Conservation (phyloP, 257 asterid species). For the Haberlea rhodopensis region DNA sequence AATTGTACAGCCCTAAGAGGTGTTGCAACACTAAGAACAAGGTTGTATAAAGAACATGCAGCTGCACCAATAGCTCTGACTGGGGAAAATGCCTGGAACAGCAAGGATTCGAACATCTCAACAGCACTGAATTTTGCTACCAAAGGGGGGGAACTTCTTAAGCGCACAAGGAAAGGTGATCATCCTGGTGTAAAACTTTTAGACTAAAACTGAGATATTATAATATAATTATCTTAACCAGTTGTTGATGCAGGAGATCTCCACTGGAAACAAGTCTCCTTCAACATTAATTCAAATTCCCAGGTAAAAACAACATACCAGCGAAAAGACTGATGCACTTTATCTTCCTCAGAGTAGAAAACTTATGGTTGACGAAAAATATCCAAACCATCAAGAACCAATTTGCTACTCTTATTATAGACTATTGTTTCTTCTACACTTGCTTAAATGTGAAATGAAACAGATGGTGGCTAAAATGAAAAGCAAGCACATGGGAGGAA, state of each 20-base stretch:
- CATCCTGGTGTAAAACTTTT: constrained; percentile 2
- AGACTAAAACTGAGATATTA: not conserved
- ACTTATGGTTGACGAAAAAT: not conserved
- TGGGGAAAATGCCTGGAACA: constrained; percentile 42
- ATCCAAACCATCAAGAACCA: not conserved
- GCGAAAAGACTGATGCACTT: constrained; percentile 1
- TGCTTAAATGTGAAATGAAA: constrained; percentile 30
- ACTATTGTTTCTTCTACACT: not conserved
- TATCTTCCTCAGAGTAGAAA: constrained; percentile 1
- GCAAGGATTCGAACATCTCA: constrained; percentile 48
- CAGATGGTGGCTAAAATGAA: constrained; percentile 84
- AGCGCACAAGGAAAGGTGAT: constrained; percentile 82
- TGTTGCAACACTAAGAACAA: constrained; percentile 70
- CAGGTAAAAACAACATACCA: constrained; percentile 39
- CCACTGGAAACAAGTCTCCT: constrained; percentile 81
- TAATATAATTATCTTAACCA: not conserved
- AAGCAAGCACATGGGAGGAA: constrained; percentile 87
- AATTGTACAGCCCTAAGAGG: constrained; percentile 61
- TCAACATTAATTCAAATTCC: constrained; percentile 60
- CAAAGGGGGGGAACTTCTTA: constrained; percentile 73
- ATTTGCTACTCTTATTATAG: not conserved
- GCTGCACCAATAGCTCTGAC: constrained; percentile 39
- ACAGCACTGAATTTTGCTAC: constrained; percentile 53
- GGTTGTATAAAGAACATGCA: constrained; percentile 57
- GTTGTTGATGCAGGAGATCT: constrained; percentile 65